Base-by-base conservation (phyloP, 208 protist genomes). In the Trypanosoma brucei region DNA sequence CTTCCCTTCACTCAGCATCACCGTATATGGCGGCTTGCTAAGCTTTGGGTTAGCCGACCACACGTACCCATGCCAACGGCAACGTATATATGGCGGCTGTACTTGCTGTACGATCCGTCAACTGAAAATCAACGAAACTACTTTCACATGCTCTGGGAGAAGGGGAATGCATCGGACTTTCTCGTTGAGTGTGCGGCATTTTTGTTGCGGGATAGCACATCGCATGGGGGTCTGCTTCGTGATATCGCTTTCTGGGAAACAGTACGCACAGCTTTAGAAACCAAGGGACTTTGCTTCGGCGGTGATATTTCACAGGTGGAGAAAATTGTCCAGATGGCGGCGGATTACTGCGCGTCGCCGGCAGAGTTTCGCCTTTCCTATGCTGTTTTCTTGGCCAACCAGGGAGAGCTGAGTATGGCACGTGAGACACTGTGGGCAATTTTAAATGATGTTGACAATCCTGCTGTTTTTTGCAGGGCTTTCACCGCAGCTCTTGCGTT, bases 1-100 rank as follows among this genome's bases (percentile, higher is more conserved):
- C 78, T 94, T 22, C 88, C 88, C 5, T 55, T 75, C 6, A 92
- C 83, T 6, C 88, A 94, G 68, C 88, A 94, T 55, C 73, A 85
- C 48, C 80, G 71, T 39, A 65, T 94, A 14, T 94, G 88, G 86
- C 73, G 65, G 46, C 56, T 83, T 37, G 72, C 73, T 30, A 82
- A 78, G 59, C 56, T 51, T 22, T 92, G 84, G 85, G 73, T 68
- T n/a, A 49, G 44, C 11, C 52, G 38, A 6, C 57, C 77, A 3
- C 56, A 78, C 36, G 77, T 90, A 7, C 88, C 88, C 1, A 55
- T 57, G 7, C 60, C 60, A 2, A 92, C 88, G 8, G 70, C 83
- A 39, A 60, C 72, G 34, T 65, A 64, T 33, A 45, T 94, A 45
- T 94, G 84, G 85, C 55, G 65, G 22, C 61, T 80, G 34, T 79